phyloP scores from a whole-genome alignment of 257 asterid genomes.

The Solanum okadae region DNA sequence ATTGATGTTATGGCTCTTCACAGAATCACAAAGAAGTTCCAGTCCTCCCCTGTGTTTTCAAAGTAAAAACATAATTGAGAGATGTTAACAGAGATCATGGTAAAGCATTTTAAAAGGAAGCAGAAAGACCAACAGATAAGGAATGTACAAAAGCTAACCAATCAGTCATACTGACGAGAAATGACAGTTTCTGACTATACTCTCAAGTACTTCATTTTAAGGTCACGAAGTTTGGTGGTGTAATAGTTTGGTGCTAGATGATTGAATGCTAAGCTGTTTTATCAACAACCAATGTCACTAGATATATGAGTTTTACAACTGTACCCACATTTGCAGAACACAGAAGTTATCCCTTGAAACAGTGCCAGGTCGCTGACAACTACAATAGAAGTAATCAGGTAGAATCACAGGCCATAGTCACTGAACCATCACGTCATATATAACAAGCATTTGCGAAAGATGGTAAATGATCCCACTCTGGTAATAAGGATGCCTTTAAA shows the following conservation, averaged over 20 bases:
- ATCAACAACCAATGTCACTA: background rate
- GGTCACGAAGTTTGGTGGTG: background rate
- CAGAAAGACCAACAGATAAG: background rate
- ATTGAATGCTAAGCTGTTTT: background rate
- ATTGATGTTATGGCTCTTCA: slow-evolving; percentile 66
- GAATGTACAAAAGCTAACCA: background rate
- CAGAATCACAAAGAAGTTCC: slow-evolving; percentile 88
- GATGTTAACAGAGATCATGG: background rate
- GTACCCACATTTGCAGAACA: background rate
- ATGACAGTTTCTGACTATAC: background rate
- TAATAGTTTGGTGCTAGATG: background rate
- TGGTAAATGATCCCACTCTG: background rate
- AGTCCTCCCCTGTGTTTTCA: slow-evolving; percentile 63
- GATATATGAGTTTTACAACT: background rate
- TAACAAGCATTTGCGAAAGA: background rate
- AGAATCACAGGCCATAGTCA: background rate
- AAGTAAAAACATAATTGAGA: background rate
- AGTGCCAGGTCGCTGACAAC: background rate
- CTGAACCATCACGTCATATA: background rate
- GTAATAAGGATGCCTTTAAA: background rate
- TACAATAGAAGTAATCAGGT: background rate
- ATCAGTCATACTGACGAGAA: background rate
- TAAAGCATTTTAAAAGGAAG: background rate
- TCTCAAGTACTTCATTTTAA: background rate
- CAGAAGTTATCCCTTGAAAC: background rate